Evolutionary conservation across 805 yeast species (phyloP).

Genomic region (Deakozyma indianensis): DNA sequence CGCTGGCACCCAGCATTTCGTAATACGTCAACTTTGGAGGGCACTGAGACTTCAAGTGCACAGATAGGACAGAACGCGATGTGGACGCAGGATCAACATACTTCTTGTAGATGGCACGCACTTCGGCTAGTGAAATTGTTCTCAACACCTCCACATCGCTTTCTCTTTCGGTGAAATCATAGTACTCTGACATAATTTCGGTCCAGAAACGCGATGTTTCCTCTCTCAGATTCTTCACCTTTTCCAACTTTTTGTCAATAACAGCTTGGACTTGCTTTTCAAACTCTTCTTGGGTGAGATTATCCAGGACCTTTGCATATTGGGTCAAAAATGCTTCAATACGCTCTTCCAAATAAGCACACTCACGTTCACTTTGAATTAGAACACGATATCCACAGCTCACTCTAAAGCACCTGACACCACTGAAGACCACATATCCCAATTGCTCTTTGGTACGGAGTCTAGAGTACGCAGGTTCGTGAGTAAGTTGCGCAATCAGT

Average conservation of each 20-base stretch:
- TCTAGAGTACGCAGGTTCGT: constrained; percentile 82
- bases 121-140: not conserved
- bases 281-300: constrained; percentile 51
- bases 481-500: constrained; percentile 54
- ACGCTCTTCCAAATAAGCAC: constrained; percentile 62
- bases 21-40: not conserved
- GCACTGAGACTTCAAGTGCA: not conserved
- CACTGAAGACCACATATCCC: constrained; percentile 86
- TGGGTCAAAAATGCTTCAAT: constrained; percentile 47
- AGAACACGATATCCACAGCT: constrained; percentile 59
- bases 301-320: constrained; percentile 32
- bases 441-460: constrained; percentile 88
- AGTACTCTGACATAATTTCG: constrained; percentile 60
- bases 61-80: not conserved
- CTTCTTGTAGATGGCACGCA: not conserved
- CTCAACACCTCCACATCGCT: not conserved
- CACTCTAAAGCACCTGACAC: constrained; percentile 53
- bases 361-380: constrained; percentile 70
- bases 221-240: constrained; percentile 63
- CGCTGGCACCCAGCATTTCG: not conserved
- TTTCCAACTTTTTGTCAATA: constrained; percentile 48
- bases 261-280: constrained; percentile 56
- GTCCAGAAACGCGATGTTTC: constrained; percentile 56
- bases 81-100: not conserved
- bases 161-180: constrained; percentile 39